Percentiles rank a stretch among this genome's conserved stretches.
Evolutionary conservation across 352 stramenopile genomes (phyloP).

Genomic region (Aphanomyces invadans): DNA sequence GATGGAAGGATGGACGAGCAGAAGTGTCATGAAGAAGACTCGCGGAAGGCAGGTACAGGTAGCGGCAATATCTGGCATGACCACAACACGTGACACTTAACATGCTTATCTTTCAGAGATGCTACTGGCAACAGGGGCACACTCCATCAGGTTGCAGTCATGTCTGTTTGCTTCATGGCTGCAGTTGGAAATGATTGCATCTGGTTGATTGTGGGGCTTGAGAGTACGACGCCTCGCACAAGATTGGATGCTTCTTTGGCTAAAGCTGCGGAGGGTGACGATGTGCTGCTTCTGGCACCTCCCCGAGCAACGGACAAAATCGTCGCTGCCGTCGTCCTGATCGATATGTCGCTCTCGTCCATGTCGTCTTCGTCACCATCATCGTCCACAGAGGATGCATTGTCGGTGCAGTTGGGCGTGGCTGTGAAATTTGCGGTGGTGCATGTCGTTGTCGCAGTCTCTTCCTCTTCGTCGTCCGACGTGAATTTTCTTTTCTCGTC

Average conservation of each 20-base stretch:
- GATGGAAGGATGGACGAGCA: no score
- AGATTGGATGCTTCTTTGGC: constrained; percentile 8
- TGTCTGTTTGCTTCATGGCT: not conserved
- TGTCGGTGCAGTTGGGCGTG: not conserved
- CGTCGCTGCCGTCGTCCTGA: not conserved
- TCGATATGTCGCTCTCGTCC: not conserved
- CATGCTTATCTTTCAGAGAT: not conserved
- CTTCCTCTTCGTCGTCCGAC: not conserved
- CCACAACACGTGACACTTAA: not conserved
- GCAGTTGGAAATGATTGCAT: not conserved
- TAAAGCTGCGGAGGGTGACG: not conserved
- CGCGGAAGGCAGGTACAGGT: no score
- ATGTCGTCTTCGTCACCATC: not conserved
- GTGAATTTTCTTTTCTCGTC: constrained; percentile 38
- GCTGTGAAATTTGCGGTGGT: not conserved
- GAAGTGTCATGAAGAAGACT: no score
- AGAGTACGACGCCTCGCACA: constrained; percentile 10
- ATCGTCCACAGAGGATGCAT: constrained; percentile 7
- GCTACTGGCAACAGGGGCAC: no score
- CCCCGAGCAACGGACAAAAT: constrained; percentile 2
- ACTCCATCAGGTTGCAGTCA: not conserved
- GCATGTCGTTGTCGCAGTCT: not conserved
- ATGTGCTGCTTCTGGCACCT: not conserved
- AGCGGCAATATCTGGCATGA: not conserved
- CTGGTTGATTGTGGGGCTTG: constrained; percentile 21